Evolutionary conservation across 148 eudicot genomes (phyloP).

Genomic region (Nepenthes gracilis): DNA sequence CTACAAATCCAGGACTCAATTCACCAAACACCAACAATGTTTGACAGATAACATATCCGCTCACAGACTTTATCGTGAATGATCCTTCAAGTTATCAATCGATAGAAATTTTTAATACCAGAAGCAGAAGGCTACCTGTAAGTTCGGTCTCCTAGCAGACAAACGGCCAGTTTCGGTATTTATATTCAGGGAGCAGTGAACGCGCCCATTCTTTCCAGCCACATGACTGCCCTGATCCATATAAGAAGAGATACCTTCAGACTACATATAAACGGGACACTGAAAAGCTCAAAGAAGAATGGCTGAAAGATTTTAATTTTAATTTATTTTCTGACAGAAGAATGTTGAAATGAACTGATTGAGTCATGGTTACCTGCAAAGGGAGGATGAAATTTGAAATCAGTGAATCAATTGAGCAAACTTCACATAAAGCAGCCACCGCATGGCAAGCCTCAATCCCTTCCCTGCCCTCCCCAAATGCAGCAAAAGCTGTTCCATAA

Average conservation of each 20-base stretch:
- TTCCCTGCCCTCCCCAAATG: conserved; percentile 65
- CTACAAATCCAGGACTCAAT: no score
- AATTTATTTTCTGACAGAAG: no score
- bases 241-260: neutral
- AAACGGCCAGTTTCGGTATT: conserved; percentile 97
- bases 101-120: neutral
- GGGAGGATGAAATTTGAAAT: conserved; percentile 98
- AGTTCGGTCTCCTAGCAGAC: conserved; percentile 96
- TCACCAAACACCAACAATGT: no score
- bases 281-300: neutral
- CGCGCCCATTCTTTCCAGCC: conserved; percentile 79
- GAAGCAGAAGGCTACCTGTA: conserved; percentile 41
- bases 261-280: neutral
- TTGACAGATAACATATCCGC: no score
- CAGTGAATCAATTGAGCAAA: conserved; percentile 86
- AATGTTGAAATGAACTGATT: neutral
- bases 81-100: neutral
- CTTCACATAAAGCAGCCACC: conserved; percentile 85
- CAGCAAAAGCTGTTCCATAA: conserved; percentile 80
- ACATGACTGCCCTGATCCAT: conserved; percentile 65
- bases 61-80: no score
- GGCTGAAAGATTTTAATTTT: no score
- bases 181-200: conserved; percentile 95
- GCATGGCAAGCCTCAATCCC: conserved; percentile 97
- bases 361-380: conserved; percentile 47